Base-by-base conservation (phyloP, 768 basidiomycete species). In the Boletellus ananas region DNA sequence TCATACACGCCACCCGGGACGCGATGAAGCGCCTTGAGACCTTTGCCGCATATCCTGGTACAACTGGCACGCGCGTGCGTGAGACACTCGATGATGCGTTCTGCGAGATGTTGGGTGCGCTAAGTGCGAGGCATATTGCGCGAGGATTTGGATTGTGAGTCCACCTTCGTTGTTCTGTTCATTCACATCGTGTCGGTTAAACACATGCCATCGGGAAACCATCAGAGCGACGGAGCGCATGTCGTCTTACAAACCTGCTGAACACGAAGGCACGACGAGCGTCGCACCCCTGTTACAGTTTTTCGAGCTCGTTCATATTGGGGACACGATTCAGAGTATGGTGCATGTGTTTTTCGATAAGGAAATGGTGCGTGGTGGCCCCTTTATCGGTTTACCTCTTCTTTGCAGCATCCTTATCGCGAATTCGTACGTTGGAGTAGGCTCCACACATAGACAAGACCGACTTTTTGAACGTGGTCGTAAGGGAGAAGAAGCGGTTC, bases 291-390 rank as follows among this genome's bases (percentile, higher is more conserved):
- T 99, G 3, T 72, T 97, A 35, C 94, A 98, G 65, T 98, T 98
- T 71, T 97, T 99, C 57, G 95, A 98, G 72, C 75, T 98, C 20
- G 95, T 95, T 1, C 96, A 98, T 70, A 75, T 98, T 14, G 96
- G 94, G 1, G 95, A 99, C 63, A 99, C 91, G 14, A 97, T 98
- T 38, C 92, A 95, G 69, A 91, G 86, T 16, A 97, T 98, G 84
- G 83, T 96, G 6, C 94, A 99, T 58, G 96, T 97, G 2, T 99
- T 94, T 67, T 99, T 95, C 62, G 96, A 98, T 63, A 94, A 94
- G 62, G 95, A 96, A 60, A 72, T 98, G 70, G 91, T 89, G 53
- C 21, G 84, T 51, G 1, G 6, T 34, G 14, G 7, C 10, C 2
- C 17, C 29, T 36, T 17, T n/a, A 36, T 18, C 20, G 20, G 43